Conservation (phyloP, 2,329 filamentous ascomycete genomes). For the Neonectria faginata region DNA sequence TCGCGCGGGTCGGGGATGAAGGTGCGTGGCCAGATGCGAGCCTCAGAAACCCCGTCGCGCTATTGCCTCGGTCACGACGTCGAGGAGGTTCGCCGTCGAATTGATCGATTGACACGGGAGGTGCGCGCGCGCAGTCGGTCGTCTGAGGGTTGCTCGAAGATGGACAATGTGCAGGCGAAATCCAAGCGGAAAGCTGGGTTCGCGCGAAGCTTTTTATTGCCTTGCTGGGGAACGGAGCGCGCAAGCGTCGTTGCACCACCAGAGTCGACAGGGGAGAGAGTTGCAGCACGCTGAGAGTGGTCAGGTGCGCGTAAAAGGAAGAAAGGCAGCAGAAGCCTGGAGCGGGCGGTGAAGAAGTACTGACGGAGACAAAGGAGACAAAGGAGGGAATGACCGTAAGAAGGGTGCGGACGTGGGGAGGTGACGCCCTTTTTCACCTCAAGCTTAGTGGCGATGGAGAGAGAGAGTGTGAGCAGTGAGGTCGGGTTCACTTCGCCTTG, state of each 20-base stretch:
- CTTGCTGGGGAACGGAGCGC: conserved; percentile 10
- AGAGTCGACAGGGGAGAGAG: conserved; percentile 10
- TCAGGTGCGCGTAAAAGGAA: conserved; percentile 23
- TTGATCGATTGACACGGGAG: conserved; percentile 27
- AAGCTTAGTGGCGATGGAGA: conserved; percentile 38
- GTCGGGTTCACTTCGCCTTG: conserved; percentile 38
- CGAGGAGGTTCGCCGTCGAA: conserved; percentile 34
- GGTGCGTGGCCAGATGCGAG: conserved; percentile 31
- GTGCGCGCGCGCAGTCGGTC: conserved; percentile 11
- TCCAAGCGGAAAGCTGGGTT: conserved; percentile 2
- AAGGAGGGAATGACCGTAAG: conserved; percentile 31
- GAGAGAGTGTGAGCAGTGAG: conserved; percentile 41
- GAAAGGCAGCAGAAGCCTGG: conserved; percentile 25
- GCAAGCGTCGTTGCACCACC: conserved; percentile 20
- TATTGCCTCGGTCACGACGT: conserved; percentile 35
- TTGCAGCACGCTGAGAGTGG: conserved; percentile 6
- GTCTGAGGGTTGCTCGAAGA: conserved; percentile 12
- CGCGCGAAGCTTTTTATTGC: conserved; percentile 14
- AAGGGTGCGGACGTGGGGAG: conserved; percentile 37
- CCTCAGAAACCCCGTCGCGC: conserved; percentile 35
- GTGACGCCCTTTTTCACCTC: conserved; percentile 49
- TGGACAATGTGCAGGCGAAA: conserved; percentile 15
- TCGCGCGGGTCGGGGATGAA: conserved; percentile 38
- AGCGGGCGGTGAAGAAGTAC: conserved; percentile 13
- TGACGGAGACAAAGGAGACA: conserved; percentile 28